Conservation (phyloP, 345 rosid genomes). For the Lagerstroemia speciosa region DNA sequence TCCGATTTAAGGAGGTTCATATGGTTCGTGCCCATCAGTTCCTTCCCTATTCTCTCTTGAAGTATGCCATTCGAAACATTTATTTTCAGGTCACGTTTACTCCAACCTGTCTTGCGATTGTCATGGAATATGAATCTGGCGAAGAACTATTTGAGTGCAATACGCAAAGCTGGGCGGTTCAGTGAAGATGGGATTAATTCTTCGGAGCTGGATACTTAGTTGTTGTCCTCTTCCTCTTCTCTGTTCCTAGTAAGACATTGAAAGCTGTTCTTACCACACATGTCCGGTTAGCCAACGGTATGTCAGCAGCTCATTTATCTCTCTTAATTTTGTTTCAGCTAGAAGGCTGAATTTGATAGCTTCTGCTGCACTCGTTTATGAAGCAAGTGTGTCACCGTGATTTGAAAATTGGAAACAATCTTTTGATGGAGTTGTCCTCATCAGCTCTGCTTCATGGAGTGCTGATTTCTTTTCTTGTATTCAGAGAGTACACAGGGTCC, state of each 20-base stretch:
- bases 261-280: constrained; percentile 19
- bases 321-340: background rate
- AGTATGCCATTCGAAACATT: background rate
- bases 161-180: constrained; percentile 76
- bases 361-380: constrained; percentile 20
- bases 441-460: background rate
- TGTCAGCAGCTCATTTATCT: constrained; percentile 8
- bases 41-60: background rate
- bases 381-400: constrained; percentile 98
- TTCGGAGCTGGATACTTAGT: background rate
- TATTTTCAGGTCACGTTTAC: constrained; percentile 61
- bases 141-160: constrained; percentile 88
- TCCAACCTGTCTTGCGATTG: constrained; percentile 89
- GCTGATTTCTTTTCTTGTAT: background rate
- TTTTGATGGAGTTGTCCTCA: too few relatives aligned
- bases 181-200: constrained; percentile 74
- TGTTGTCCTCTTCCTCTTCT: background rate
- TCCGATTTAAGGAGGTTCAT: constrained; percentile 87
- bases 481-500: constrained; percentile 82
- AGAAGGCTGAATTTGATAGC: constrained; percentile 3
- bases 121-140: constrained; percentile 93
- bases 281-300: constrained; percentile 97
- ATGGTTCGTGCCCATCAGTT: background rate
- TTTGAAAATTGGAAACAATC: constrained; percentile 76
- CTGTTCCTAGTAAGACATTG: background rate